Evolutionary conservation across 2,329 filamentous ascomycete genomes (phyloP), one percentile per base, ranked within the genome.

Genomic region (Botrytis galanthina): DNA sequence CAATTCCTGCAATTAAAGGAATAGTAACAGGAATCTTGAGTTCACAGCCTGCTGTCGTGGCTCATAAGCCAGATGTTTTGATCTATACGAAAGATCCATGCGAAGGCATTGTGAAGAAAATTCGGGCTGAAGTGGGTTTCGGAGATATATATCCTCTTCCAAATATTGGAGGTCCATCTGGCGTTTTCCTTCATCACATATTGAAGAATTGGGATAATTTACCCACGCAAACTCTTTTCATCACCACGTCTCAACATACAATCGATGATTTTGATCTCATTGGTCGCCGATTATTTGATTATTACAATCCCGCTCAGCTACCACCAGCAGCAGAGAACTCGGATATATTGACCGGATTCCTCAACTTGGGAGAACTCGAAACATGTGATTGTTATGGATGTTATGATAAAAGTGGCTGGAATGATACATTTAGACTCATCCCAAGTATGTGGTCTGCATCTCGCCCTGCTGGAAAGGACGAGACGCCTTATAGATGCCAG

Each of bases 121-220:
- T 78, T 3, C 73, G 69, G 44, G 73, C 73, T 4, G 39, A 26
- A 35, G 73, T 74, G 3, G 37, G 2, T 26, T 66, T 66, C 10
- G 60, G 61, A 7, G 37, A 42, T 46, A 67, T 72, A 22, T 5
- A 67, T 44, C 35, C 70, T 32, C 77, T 82, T 18, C 76, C 75
- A 8, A 86, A 86, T 71, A 74, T 82, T 46, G 85, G 85, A 35
- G 81, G 85, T 51, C 83, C 85, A 76, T 81, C 83, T 29, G 84
- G 83, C 14, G 84, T 84, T 6, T 86, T 84, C 77, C 81, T 87
- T 6, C 78, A 83, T 74, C 85, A 87, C 75, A 85, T 86, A 48
- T 73, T 84, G 6, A 78, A 75, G 22, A 73, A 79, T 60, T 87
- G 83, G 83, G 82, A 85, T 54, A 76, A 76, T 35, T 81, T 87